These are phyloP conservation scores for Ordospora pajunii DNA, from an alignment of 371 early-diverging fungal genomes.

Conservation along the genomic window DNA sequence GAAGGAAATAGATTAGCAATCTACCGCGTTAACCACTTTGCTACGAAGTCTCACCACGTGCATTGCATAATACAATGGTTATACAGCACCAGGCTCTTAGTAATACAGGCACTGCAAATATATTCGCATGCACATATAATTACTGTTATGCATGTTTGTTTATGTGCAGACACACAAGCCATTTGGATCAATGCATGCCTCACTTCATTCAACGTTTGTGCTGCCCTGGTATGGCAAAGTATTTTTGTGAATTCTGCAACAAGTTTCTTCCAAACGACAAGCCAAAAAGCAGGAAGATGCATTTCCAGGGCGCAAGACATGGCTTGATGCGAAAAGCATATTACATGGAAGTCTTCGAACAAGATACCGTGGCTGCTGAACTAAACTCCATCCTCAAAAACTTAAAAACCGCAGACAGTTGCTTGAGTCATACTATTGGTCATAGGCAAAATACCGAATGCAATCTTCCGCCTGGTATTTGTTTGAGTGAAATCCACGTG, in stretches of 20 bases:
- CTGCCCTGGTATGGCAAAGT: slow-evolving; percentile 30
- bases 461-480: slow-evolving; percentile 2
- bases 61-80: too few relatives aligned
- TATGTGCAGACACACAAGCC: too few relatives aligned
- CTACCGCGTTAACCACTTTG: slow-evolving; percentile 74
- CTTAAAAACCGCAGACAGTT: not conserved
- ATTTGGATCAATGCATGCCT: too few relatives aligned
- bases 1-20: slow-evolving; percentile 71
- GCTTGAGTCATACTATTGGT: too few relatives aligned
- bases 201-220: not conserved
- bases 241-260: slow-evolving; percentile 33
- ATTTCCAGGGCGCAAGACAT: slow-evolving; percentile 32
- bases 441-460: not conserved
- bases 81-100: too few relatives aligned
- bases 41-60: slow-evolving; percentile 62
- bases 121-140: too few relatives aligned
- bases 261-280: slow-evolving; percentile 13
- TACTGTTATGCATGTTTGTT: too few relatives aligned
- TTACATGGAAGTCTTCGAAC: slow-evolving; percentile 31
- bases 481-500: not conserved
- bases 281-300: slow-evolving; percentile 31
- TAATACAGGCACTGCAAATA: too few relatives aligned
- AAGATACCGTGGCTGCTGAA: slow-evolving; percentile 9
- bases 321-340: slow-evolving; percentile 18
- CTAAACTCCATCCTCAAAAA: not conserved